These are phyloP conservation scores for Psidium guajava DNA, from an alignment of 345 rosid genomes.

Conservation along the genomic window DNA sequence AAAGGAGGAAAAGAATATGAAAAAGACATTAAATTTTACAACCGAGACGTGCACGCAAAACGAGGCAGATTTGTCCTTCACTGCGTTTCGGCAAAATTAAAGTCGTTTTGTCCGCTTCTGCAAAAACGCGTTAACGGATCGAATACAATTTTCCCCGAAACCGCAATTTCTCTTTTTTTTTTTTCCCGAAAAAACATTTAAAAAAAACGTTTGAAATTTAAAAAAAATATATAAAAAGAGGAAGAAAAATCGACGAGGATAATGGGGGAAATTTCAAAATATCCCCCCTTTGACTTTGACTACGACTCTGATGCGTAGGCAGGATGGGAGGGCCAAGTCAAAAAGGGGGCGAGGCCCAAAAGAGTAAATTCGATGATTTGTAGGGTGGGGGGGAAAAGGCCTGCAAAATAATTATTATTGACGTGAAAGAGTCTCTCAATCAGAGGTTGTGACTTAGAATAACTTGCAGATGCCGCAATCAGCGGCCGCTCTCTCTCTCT, in stretches of 20 bases:
- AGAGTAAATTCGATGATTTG: background rate
- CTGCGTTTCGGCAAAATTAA: constrained; percentile 10
- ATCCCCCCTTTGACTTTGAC: background rate
- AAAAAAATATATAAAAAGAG: background rate
- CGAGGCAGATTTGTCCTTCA: constrained; percentile 39
- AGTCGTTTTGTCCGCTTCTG: constrained; percentile 16
- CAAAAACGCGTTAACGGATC: background rate
- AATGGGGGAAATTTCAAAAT: background rate
- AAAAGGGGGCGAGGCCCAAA: background rate
- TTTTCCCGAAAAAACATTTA: background rate
- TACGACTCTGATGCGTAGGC: background rate
- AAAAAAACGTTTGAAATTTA: too few relatives aligned
- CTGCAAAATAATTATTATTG: background rate
- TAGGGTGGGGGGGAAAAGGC: background rate
- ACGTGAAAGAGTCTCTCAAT: background rate
- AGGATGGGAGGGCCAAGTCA: background rate
- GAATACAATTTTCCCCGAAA: too few relatives aligned
- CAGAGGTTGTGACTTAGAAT: background rate
- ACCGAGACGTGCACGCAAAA: constrained; percentile 55
- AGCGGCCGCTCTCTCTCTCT: background rate
- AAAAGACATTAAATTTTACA: background rate
- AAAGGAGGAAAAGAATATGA: background rate
- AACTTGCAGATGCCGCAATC: background rate
- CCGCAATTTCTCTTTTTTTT: background rate
- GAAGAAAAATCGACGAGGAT: background rate